These are phyloP conservation scores for Chrysoporthe puriensis DNA, from an alignment of 2,329 filamentous ascomycete genomes.

Conservation along the genomic window DNA sequence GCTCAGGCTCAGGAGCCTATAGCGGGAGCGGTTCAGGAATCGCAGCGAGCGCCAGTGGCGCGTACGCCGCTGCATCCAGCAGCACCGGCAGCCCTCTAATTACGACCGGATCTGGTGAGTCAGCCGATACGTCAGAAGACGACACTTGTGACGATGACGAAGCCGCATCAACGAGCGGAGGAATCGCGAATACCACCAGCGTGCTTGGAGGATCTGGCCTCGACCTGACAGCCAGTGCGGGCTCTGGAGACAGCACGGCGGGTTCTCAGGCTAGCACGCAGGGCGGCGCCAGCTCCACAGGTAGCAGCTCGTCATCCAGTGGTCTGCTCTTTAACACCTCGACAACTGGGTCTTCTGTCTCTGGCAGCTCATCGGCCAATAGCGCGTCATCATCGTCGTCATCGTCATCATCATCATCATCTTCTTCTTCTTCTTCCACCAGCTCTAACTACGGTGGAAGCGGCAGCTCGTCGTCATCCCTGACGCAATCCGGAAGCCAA, in stretches of 20 bases:
- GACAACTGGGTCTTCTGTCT: background rate
- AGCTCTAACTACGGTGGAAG: background rate
- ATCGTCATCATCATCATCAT: background rate
- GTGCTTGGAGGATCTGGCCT: background rate
- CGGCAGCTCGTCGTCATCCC: background rate
- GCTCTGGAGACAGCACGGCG: background rate
- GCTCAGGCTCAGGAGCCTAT: background rate
- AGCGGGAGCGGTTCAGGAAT: background rate
- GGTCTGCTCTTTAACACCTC: background rate
- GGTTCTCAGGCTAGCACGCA: background rate
- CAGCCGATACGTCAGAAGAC: background rate
- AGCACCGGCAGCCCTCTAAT: slow-evolving; percentile 4
- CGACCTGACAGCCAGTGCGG: background rate
- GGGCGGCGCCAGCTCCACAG: background rate
- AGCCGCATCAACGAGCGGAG: background rate
- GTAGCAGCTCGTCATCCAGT: background rate
- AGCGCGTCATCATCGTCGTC: background rate
- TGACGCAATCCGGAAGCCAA: background rate
- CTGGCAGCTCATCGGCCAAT: slow-evolving; percentile 7
- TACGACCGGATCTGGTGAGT: background rate
- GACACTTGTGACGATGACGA: slow-evolving; percentile 4
- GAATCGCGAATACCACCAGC: background rate
- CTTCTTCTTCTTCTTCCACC: background rate
- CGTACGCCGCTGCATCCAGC: background rate
- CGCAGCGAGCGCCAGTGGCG: background rate